These are phyloP conservation scores for Dendrobium chrysotoxum DNA, from an alignment of 106 monocot species.

Conservation along the genomic window DNA sequence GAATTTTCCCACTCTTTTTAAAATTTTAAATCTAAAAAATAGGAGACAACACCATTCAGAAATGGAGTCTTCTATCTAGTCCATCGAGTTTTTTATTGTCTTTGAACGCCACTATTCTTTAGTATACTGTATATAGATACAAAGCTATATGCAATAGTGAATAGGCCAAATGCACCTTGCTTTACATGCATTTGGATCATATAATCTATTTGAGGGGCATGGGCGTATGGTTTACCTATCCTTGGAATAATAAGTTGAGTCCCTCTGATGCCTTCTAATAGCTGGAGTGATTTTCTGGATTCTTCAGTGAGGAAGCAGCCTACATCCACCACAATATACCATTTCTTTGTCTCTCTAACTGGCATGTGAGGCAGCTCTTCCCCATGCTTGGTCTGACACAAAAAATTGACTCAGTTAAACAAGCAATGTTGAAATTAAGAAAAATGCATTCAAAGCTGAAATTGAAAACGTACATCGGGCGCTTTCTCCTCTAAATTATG, in stretches of 20 bases:
- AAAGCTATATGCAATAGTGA: too few species aligned
- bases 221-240: slow-evolving; percentile 43
- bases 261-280: slow-evolving; percentile 77
- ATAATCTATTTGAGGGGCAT: too few species aligned
- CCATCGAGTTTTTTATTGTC: too few species aligned
- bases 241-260: slow-evolving; percentile 81
- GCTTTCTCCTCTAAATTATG: background rate
- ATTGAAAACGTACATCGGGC: background rate
- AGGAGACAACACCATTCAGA: too few species aligned
- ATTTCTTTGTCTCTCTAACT: slow-evolving; percentile 40
- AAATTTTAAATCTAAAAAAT: too few species aligned
- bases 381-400: slow-evolving; percentile 14
- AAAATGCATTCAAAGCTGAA: background rate
- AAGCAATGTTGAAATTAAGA: background rate
- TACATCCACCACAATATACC: slow-evolving; percentile 76
- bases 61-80: too few species aligned
- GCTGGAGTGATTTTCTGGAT: slow-evolving; percentile 64
- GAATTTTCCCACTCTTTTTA: too few species aligned
- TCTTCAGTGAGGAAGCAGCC: slow-evolving; percentile 66
- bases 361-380: slow-evolving; percentile 8
- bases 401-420: slow-evolving; percentile 5
- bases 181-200: too few species aligned
- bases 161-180: too few species aligned
- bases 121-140: too few species aligned
- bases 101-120: too few species aligned